Base-by-base conservation (phyloP, 116 monocot species). In the Zostera marina region DNA sequence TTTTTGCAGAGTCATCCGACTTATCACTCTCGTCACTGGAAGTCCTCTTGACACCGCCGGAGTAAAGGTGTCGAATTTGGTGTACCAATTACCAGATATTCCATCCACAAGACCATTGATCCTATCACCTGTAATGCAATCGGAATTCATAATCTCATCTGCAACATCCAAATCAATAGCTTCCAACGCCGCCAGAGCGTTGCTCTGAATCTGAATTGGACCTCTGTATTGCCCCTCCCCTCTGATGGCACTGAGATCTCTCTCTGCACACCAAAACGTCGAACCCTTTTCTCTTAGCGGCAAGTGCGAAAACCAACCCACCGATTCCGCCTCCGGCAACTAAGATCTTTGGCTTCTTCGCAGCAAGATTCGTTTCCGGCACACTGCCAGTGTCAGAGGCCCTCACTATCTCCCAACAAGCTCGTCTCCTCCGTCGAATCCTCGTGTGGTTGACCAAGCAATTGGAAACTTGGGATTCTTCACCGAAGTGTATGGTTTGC, bases 201-300 rank as follows among this genome's bases (percentile, higher is more conserved):
- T 99, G 69, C 98, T 99, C 75, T 99, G 91, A 41, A 99, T 81
- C 81, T 99, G 98, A 26, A 99, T 99, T 7, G 98, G 98, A 5
- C 98, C 98, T 58, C 98, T 75, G 66, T 99, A 99, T 75, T 87
- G 90, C 66, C 98, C 98, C 60, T 99, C 98, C 14, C 98, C 98
- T 73, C 91, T 69, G 22, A 99, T 62, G 3, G 98, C 91, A 41
- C 98, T 99, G 56, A 87, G 4, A 42, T 99, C 98, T 53, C 72
- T 90, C 98, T 99, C 98, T n/a, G 48, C 91, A 99, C 45, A 99
- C 91, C 77, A 76, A 9, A 63, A 91, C 98, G 16, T 91, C 98
- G 63, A 87, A 87, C 23, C 98, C 98, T 61, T 99, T 99, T 64
- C 81, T 80, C 65, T 74, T 80, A 24, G 77, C 91, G 42, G 98